Percentiles rank a stretch among this genome's conserved stretches.
These are phyloP conservation scores for Auxenochlorella pyrenoidosa DNA, from an alignment of 139 green algal species.

Conservation along the genomic window DNA sequence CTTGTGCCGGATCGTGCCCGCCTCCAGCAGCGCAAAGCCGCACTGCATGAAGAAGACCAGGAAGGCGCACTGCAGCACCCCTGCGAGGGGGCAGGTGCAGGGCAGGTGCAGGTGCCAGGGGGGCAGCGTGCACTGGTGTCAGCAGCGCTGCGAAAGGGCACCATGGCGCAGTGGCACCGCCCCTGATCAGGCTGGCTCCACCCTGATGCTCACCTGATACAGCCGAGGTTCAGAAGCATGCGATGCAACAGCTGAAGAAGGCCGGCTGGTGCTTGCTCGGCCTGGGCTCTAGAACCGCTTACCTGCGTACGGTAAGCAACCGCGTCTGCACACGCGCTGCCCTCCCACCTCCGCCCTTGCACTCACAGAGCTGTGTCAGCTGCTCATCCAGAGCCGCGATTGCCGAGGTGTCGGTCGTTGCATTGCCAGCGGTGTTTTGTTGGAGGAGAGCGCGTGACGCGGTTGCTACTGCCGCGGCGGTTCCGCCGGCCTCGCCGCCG, in stretches of 20 bases:
- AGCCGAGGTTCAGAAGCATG: no score
- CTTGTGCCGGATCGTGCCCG: slow-evolving; percentile 50
- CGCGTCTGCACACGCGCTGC: no score
- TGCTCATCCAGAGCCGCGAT: background rate
- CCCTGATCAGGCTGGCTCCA: no score
- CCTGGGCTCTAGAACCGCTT: no score
- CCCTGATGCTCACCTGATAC: no score
- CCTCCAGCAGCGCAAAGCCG: slow-evolving; percentile 60
- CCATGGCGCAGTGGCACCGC: no score
- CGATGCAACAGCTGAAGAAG: no score
- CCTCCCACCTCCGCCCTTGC: background rate
- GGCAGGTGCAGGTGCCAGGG: background rate
- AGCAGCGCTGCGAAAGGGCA: background rate
- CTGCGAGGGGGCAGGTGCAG: background rate
- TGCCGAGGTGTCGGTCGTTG: background rate
- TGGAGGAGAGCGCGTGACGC: background rate
- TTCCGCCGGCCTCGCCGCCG: background rate
- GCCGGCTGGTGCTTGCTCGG: no score
- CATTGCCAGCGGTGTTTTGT: background rate
- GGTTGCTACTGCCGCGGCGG: background rate
- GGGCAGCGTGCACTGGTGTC: background rate
- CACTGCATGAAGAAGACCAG: slow-evolving; percentile 63
- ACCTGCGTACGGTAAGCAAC: no score
- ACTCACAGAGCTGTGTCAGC: slow-evolving; percentile 24
- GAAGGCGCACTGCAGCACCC: slow-evolving; percentile 63